Conservation (phyloP, 176 grass and related monocot genomes). For the Aegilops speltoides region DNA sequence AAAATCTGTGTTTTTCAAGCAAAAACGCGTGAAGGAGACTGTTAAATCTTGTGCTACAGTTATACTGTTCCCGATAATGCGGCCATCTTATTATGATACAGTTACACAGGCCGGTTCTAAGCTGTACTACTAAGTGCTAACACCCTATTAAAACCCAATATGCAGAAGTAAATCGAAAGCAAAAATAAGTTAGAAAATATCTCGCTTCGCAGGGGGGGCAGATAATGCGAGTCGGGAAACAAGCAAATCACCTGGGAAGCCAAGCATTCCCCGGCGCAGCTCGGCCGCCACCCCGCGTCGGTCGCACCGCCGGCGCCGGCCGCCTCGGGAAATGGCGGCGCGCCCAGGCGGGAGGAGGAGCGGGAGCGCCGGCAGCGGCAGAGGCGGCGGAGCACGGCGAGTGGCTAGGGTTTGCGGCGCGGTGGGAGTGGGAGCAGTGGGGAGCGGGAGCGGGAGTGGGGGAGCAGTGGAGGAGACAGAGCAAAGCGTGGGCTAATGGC, state of each 20-base stretch:
- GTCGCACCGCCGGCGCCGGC: not conserved
- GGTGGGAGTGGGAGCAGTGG: not conserved
- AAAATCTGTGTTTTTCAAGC: not conserved
- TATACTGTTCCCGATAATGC: not conserved
- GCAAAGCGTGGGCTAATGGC: conserved; percentile 36
- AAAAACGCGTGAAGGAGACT: not conserved
- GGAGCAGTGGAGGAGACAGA: not conserved
- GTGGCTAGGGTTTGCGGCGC: conserved; percentile 43
- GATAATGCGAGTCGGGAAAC: not conserved
- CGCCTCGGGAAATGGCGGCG: conserved; percentile 16
- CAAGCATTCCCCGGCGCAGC: conserved; percentile 9
- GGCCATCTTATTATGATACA: too few species aligned
- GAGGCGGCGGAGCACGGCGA: not conserved
- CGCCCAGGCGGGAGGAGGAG: not conserved
- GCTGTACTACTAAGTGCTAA: not conserved
- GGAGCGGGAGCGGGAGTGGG: not conserved
- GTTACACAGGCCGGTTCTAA: too few species aligned
- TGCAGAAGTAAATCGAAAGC: not conserved
- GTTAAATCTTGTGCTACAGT: not conserved
- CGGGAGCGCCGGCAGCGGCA: not conserved
- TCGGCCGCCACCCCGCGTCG: not conserved
- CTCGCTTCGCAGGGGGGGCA: not conserved
- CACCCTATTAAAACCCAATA: not conserved
- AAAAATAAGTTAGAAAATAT: too few species aligned
- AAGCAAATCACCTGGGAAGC: not conserved